These are phyloP conservation scores for Microthlaspi erraticum DNA, from an alignment of 345 rosid genomes.

Conservation along the genomic window DNA sequence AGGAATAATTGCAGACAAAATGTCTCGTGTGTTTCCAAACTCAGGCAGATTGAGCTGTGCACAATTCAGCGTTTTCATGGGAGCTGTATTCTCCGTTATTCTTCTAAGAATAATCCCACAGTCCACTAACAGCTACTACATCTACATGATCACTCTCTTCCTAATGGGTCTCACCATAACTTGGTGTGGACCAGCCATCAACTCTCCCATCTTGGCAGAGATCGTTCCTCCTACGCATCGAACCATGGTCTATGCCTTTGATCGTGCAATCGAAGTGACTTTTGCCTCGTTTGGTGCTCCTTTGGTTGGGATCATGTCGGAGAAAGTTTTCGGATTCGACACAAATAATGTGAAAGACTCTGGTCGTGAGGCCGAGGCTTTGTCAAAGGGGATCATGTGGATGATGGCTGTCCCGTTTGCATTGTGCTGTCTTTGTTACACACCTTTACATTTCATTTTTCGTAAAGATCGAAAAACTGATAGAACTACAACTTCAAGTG, in stretches of 20 bases:
- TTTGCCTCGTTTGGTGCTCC: slow-evolving; percentile 90
- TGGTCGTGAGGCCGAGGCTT: slow-evolving; percentile 62
- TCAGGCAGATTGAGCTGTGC: slow-evolving; percentile 81
- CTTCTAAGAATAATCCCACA: slow-evolving; percentile 74
- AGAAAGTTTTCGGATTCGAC: slow-evolving; percentile 73
- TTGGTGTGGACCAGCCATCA: slow-evolving; percentile 80
- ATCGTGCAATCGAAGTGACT: slow-evolving; percentile 80
- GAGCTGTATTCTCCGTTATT: slow-evolving; percentile 75
- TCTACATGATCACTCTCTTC: slow-evolving; percentile 63
- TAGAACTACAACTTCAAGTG: slow-evolving; percentile 47
- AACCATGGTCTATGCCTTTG: slow-evolving; percentile 89
- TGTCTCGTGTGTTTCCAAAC: slow-evolving; percentile 62
- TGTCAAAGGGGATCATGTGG: slow-evolving; percentile 79
- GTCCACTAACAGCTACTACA: slow-evolving; percentile 58
- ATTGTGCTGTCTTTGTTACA: slow-evolving; percentile 75
- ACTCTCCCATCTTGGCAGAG: slow-evolving; percentile 88
- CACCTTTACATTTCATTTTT: slow-evolving; percentile 66
- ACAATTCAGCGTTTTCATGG: slow-evolving; percentile 85
- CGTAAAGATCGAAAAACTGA: slow-evolving; percentile 65
- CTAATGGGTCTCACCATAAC: slow-evolving; percentile 81
- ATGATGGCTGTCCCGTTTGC: slow-evolving; percentile 89
- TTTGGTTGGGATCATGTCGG: slow-evolving; percentile 84
- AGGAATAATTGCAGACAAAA: slow-evolving; percentile 72
- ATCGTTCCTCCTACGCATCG: slow-evolving; percentile 81
- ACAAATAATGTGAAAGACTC: slow-evolving; percentile 61